phyloP scores from a whole-genome alignment of 2,329 filamentous ascomycete species.

The Exophiala viscosa region DNA sequence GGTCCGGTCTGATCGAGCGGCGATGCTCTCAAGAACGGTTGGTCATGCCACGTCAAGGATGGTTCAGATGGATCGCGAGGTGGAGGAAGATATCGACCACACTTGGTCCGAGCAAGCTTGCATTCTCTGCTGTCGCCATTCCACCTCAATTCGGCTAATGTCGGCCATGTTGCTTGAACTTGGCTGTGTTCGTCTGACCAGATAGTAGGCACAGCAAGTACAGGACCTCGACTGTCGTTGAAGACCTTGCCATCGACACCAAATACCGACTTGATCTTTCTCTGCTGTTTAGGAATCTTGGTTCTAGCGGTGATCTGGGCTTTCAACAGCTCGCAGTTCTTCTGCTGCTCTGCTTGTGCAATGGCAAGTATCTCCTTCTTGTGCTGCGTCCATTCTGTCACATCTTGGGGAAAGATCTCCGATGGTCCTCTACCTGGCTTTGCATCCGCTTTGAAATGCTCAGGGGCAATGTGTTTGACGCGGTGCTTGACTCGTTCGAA shows the following conservation, averaged over 20 bases:
- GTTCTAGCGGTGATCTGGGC: slow-evolving; percentile 12
- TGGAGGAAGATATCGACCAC: slow-evolving; percentile 16
- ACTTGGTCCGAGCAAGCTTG: slow-evolving; percentile 14
- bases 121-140: slow-evolving; percentile 18
- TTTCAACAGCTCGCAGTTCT: slow-evolving; percentile 14
- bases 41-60: slow-evolving; percentile 11
- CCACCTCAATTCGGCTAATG: slow-evolving; percentile 14
- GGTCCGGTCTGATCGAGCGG: slow-evolving; percentile 19
- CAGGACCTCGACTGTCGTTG: slow-evolving; percentile 16
- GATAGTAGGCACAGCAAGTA: slow-evolving; percentile 17
- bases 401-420: slow-evolving; percentile 20
- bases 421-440: slow-evolving; percentile 7
- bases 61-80: slow-evolving; percentile 10
- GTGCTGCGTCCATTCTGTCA: slow-evolving; percentile 15
- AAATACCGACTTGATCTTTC: slow-evolving; percentile 19
- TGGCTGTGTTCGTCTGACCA: slow-evolving; percentile 16
- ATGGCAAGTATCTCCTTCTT: slow-evolving; percentile 15
- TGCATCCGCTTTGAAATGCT: slow-evolving; percentile 16
- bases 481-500: slow-evolving; percentile 19
- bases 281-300: slow-evolving; percentile 15
- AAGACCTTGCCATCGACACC: slow-evolving; percentile 20
- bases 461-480: slow-evolving; percentile 19
- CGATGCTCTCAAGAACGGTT: slow-evolving; percentile 5
- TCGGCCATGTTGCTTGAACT: slow-evolving; percentile 15
- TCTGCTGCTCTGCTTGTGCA: slow-evolving; percentile 10